A percentile compares a stretch with the other conserved stretches of the same genome.
These are phyloP conservation scores for Quercus wislizeni DNA, from an alignment of 306 rosid species.

Conservation along the genomic window DNA sequence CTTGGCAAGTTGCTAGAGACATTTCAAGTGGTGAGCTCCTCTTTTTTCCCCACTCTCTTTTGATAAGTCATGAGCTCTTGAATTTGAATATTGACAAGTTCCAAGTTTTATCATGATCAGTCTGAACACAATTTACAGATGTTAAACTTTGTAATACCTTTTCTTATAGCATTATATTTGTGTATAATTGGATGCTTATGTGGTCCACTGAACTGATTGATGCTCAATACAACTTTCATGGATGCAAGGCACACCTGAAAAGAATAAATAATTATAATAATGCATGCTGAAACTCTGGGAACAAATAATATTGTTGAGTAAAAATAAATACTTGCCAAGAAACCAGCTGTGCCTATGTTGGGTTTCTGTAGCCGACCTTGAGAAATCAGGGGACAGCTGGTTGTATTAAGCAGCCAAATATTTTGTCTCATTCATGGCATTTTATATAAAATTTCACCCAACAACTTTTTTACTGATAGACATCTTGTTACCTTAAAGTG, in stretches of 20 bases:
- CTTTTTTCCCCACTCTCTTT: too few relatives aligned
- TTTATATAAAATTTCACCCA: neutral
- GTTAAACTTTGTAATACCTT: neutral
- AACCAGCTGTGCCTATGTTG: neutral
- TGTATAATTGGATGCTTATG: neutral
- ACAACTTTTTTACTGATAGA: neutral
- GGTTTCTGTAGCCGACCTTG: neutral
- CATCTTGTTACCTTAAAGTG: neutral
- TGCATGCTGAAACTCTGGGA: neutral
- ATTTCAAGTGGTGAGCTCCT: slow-evolving; percentile 75
- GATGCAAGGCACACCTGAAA: neutral
- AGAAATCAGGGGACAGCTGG: neutral
- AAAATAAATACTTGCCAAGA: neutral
- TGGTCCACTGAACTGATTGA: too few relatives aligned
- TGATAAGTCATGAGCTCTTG: slow-evolving; percentile 60
- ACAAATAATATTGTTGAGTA: neutral
- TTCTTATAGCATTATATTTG: neutral
- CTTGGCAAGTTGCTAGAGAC: slow-evolving; percentile 78
- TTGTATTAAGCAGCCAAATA: neutral
- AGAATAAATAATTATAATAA: neutral
- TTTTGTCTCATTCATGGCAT: neutral
- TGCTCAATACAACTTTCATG: neutral
- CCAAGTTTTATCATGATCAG: neutral
- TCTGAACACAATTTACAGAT: neutral
- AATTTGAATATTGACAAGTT: slow-evolving; percentile 3